Conservation (phyloP, 768 basidiomycete genomes). For the Tricholoma saponaceum region DNA sequence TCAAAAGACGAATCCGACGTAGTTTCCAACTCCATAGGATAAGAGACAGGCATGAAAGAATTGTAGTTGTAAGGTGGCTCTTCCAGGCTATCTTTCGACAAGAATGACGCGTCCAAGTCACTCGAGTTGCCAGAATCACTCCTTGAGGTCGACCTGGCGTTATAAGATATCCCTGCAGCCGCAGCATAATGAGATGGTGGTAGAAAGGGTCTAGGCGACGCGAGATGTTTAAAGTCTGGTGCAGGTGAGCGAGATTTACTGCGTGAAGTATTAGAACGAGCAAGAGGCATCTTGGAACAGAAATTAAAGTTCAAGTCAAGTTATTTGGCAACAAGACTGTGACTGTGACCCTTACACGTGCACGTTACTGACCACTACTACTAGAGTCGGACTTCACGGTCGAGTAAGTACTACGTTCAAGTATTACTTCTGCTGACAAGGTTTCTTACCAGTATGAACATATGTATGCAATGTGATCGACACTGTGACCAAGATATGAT, state of each 20-base stretch:
- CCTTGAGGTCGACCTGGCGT: conserved; percentile 7
- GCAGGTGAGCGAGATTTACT: conserved; percentile 41
- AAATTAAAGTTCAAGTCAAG: too few species aligned
- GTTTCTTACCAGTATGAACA: too few species aligned
- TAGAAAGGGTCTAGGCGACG: conserved; percentile 36
- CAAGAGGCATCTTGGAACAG: conserved; percentile 15
- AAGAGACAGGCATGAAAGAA: conserved; percentile 18
- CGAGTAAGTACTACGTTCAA: too few species aligned
- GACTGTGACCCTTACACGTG: too few species aligned
- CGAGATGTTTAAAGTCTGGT: conserved; percentile 16
- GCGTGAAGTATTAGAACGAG: conserved; percentile 22
- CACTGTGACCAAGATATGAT: too few species aligned
- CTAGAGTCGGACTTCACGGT: too few species aligned
- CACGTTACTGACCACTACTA: too few species aligned
- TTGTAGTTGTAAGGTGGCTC: conserved; percentile 8
- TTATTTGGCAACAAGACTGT: too few species aligned
- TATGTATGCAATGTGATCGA: too few species aligned
- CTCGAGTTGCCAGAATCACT: conserved; percentile 4
- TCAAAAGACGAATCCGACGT: conserved; percentile 30
- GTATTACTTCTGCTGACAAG: too few species aligned
- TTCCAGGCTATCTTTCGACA: neutral
- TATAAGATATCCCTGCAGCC: conserved; percentile 34
- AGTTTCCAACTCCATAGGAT: conserved; percentile 16
- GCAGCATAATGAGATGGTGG: conserved; percentile 57
- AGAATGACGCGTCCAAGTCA: conserved; percentile 4